phyloP scores from a whole-genome alignment of 208 protist species.

The Naegleria lovaniensis region DNA sequence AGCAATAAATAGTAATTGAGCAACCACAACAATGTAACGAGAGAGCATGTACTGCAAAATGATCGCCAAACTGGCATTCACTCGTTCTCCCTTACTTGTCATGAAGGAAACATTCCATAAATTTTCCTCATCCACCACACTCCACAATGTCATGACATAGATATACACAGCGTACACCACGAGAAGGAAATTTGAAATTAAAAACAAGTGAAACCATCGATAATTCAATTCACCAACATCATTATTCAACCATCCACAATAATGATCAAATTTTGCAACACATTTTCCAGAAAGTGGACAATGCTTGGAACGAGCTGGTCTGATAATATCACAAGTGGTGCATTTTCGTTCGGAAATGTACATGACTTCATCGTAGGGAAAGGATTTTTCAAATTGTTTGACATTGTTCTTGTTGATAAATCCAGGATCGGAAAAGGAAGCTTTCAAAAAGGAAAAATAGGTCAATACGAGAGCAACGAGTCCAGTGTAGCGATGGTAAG shows the following conservation, averaged over 20 bases:
- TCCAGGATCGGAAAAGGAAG: constrained; percentile 18
- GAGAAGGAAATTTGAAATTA: constrained; percentile 67
- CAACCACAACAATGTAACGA: not conserved
- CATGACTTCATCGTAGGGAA: not conserved
- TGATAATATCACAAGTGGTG: constrained; percentile 32
- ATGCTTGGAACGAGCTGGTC: constrained; percentile 85
- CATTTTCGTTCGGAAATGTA: constrained; percentile 14
- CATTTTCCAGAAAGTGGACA: constrained; percentile 78
- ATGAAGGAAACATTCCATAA: constrained; percentile 28
- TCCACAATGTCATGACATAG: constrained; percentile 51
- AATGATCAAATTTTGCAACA: constrained; percentile 89
- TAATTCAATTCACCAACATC: constrained; percentile 86
- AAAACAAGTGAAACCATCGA: constrained; percentile 61
- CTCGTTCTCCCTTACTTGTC: not conserved
- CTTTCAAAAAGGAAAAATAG: not conserved
- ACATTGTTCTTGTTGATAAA: not conserved
- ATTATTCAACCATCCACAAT: constrained; percentile 94
- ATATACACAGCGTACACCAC: constrained; percentile 68
- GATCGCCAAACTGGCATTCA: not conserved
- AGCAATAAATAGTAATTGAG: constrained; percentile 24
- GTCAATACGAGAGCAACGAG: not conserved
- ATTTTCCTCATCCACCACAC: constrained; percentile 38
- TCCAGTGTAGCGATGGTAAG: not conserved
- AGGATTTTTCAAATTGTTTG: not conserved
- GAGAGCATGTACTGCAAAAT: constrained; percentile 33